Base-by-base conservation (phyloP, 345 rosid species). In the Jatropha curcas region DNA sequence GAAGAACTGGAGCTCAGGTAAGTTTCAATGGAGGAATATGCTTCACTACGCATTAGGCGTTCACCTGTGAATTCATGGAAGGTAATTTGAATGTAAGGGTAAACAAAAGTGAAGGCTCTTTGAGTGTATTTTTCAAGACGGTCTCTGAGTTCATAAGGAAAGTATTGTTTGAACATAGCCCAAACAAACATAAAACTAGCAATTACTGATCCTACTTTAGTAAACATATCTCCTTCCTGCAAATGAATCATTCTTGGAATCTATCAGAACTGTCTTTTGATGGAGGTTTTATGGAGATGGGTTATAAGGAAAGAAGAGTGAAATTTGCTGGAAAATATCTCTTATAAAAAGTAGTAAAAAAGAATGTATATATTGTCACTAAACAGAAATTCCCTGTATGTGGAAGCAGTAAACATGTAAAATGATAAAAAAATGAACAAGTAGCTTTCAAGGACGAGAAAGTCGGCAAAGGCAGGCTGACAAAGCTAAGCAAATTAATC, bases 91-190 rank as follows among this genome's bases (percentile, higher is more conserved):
- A 68, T 68, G 31, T 68, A 68, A 52, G 71, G 71, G 60, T 52
- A 68, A n/a, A 68, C 45, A 16, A 68, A 68, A 35, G 60, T 22
- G 60, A 68, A 50, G 27, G 19, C 59, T 20, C 41, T 20, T 31
- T 68, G 46, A 13, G 60, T 68, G 31, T 51, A 68, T 52, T 68
- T 68, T 11, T 68, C 71, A 19, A 68, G 46, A 34, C 60, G 60
- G 2, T 51, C 59, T 3, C 71, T 43, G 3, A 68, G 43, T 52
- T 68, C 60, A 24, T 68, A 34, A 4, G 71, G 71, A 16, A 68
- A 68, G 41, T 68, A 68, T 51, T 68, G 71, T 34, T 68, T 51
- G 71, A 68, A 51, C 28, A 68, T 68, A 20, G 71, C 71, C 59
- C 60, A 68, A 10, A 52, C 48, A 7, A 68, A 68, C 71, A 68